Evolutionary conservation across 208 protist genomes (phyloP).

Genomic region (Trichomonas vaginalis): DNA sequence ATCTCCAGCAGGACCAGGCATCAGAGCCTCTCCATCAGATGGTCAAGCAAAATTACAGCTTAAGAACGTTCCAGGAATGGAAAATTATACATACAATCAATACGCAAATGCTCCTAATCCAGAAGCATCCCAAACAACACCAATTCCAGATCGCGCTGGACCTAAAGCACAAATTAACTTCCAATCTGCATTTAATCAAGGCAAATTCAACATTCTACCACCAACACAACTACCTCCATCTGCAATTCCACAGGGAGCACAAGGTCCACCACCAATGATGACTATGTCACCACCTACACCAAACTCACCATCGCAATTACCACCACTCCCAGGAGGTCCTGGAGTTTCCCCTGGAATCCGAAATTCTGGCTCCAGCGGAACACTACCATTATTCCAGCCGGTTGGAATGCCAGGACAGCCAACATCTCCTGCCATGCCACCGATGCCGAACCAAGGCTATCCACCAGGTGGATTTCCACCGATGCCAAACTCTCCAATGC

Average conservation of each 20-base stretch:
- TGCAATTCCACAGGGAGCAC: neutral
- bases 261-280: neutral
- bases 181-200: no score
- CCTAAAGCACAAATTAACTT: no score
- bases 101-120: neutral
- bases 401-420: neutral
- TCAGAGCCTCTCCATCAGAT: neutral
- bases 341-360: neutral
- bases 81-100: neutral
- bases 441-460: no score
- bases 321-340: no score
- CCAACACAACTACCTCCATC: no score
- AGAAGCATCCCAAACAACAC: neutral
- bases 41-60: neutral
- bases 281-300: neutral
- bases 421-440: neutral
- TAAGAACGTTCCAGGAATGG: neutral
- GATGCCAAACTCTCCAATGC: no score
- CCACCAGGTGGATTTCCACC: no score
- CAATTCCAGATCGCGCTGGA: no score
- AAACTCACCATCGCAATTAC: no score
- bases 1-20: neutral
- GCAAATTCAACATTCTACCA: no score
- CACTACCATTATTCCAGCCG: no score
- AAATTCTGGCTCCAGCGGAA: neutral